Evolutionary conservation across 352 stramenopile genomes (phyloP), one percentile per base, ranked within the genome.

Genomic region (Elongisporangium senticosum): DNA sequence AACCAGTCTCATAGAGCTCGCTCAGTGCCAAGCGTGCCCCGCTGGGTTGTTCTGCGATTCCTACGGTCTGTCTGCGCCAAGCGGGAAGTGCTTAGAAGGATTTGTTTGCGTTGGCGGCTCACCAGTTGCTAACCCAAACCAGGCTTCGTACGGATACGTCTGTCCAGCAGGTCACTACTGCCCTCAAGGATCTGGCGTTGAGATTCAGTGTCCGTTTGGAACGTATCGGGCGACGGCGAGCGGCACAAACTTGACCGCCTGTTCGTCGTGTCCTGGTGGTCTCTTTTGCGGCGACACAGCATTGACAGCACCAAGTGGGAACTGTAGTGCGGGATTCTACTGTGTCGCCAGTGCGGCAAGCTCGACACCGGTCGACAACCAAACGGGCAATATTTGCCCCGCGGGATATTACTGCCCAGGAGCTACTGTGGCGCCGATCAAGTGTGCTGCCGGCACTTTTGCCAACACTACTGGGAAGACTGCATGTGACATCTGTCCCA

Each of bases 31-130:
- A 21, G 37, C 68, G 19, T 98, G 93, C 67, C 72, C 84, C 10
- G 67, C 77, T 8, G 93, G 93, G 0, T 79, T 69, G 22, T 98
- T 90, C 50, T 98, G 93, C 62, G 90, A 97, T 52, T 86, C 89
- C 15, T 93, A 88, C 52, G 86, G 82, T 1, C 58, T 87, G 1
- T 75, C 62, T 0, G 39, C 51, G 3, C 76, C 74, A 15, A 90
- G 79, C 62, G 80, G 75, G 0, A 65, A 62, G 4, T 93, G 83
- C 55, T 71, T 89, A 8, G 78, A 77, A 59, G 83, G 83, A 0
- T 90, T 87, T 61, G 67, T 90, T 2, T 93, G 83, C 43, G 51
- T 56, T 4, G 77, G 64, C 53, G 77, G 43, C 13, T 96, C 83
- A 0, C 71, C 77, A 7, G 67, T 89, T 43, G 57, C 73, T 17